phyloP scores from a whole-genome alignment of 225 moss, liverwort and hornwort genomes.

The Pseudoscleropodium purum region DNA sequence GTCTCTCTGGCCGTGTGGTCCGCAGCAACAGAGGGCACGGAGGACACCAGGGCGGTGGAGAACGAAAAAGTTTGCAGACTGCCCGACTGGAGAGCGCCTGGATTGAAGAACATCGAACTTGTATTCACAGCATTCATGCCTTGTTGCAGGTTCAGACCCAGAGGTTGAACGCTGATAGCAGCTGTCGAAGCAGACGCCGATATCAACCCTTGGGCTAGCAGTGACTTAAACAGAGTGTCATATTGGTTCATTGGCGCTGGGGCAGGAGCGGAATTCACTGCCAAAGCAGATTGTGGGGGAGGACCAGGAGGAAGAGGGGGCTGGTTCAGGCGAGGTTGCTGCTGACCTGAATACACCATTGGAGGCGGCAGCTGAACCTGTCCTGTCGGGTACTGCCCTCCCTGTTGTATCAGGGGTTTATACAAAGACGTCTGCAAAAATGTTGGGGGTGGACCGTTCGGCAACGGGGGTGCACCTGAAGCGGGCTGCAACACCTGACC shows the following conservation, averaged over 20 bases:
- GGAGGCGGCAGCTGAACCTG: constrained; percentile 12
- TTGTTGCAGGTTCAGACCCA: constrained; percentile 13
- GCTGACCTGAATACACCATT: constrained; percentile 22
- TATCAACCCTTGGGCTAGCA: constrained; percentile 85
- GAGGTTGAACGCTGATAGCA: constrained; percentile 8
- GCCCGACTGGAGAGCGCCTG: constrained; percentile 36
- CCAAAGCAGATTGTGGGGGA: constrained; percentile 60
- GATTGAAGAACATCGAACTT: constrained; percentile 32
- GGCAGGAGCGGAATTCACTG: constrained; percentile 23
- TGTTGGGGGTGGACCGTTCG: constrained; percentile 54
- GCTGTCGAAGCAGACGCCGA: constrained; percentile 42
- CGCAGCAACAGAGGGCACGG: not conserved
- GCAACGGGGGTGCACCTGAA: constrained; percentile 54
- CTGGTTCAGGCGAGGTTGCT: constrained; percentile 37
- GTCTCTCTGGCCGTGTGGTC: not conserved
- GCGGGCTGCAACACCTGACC: constrained; percentile 40
- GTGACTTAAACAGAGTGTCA: constrained; percentile 68
- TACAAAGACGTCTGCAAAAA: constrained; percentile 36
- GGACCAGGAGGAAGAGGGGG: constrained; percentile 95
- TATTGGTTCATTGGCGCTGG: constrained; percentile 31
- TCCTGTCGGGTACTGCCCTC: constrained; percentile 35
- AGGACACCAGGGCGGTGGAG: constrained; percentile 20
- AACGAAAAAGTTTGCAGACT: constrained; percentile 43
- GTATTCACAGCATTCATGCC: constrained; percentile 13
- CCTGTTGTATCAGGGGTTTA: constrained; percentile 41